A percentile compares a stretch with the other conserved stretches of the same genome.
Evolutionary conservation across 2,329 filamentous ascomycete species (phyloP).

Genomic region (Aspergillus luchuensis): DNA sequence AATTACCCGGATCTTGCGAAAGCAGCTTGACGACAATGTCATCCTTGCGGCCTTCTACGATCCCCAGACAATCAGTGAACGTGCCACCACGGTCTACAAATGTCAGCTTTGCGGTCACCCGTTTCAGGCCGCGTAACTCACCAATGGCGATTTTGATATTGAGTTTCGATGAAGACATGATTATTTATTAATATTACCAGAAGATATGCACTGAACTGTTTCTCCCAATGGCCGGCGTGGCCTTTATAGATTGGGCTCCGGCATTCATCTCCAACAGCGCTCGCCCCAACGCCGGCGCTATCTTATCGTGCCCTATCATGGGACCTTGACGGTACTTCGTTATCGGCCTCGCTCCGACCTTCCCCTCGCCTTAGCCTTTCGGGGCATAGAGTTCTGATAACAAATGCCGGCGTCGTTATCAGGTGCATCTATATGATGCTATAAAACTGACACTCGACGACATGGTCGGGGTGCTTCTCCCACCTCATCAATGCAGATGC

Average conservation of each 20-base stretch:
- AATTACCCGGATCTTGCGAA: slow-evolving; percentile 43
- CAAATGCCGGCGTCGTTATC: background rate
- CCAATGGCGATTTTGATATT: slow-evolving; percentile 11
- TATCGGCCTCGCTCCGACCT: slow-evolving; percentile 6
- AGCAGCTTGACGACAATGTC: slow-evolving; percentile 43
- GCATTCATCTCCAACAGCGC: background rate
- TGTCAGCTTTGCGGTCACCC: slow-evolving; percentile 18
- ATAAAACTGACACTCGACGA: background rate
- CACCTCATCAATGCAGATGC: background rate
- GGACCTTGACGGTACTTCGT: background rate
- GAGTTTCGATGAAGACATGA: slow-evolving; percentile 7
- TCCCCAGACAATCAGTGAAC: slow-evolving; percentile 43
- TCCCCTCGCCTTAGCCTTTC: background rate
- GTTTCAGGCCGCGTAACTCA: background rate
- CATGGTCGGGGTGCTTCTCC: background rate
- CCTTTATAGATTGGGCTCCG: background rate
- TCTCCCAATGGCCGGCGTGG: background rate
- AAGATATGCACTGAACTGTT: background rate
- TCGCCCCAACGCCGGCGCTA: background rate
- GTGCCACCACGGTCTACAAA: slow-evolving; percentile 45
- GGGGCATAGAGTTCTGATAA: background rate
- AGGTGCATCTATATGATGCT: background rate
- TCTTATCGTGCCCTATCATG: background rate
- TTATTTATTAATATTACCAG: background rate
- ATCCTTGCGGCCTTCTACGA: slow-evolving; percentile 39